Percentiles rank a stretch among this genome's conserved stretches.
Conservation (phyloP, 2,329 filamentous ascomycete species). For the Huntiella abstrusa region DNA sequence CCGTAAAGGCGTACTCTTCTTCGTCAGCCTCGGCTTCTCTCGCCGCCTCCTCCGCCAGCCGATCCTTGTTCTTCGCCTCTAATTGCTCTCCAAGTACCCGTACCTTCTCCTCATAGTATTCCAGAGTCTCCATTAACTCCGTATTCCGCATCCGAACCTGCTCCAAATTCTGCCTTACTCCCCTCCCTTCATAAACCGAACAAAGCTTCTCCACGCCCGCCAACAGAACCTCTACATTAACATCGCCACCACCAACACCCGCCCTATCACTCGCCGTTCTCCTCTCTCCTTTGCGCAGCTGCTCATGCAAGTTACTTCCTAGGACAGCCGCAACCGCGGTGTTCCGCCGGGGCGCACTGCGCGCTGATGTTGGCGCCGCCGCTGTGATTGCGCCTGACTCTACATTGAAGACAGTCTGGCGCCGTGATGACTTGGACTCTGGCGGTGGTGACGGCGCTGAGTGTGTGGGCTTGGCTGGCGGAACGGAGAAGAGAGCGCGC, state of each 20-base stretch:
- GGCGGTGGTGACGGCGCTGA: slow-evolving; percentile 19
- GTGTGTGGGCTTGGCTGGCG: slow-evolving; percentile 34
- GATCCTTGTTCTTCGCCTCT: slow-evolving; percentile 50
- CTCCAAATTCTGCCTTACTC: slow-evolving; percentile 58
- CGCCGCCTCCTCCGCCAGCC: slow-evolving; percentile 35
- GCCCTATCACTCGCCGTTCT: slow-evolving; percentile 17
- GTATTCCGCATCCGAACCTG: slow-evolving; percentile 52
- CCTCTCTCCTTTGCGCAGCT: slow-evolving; percentile 42
- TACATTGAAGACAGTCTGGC: slow-evolving; percentile 49
- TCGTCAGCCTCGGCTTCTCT: slow-evolving; percentile 32
- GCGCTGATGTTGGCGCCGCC: slow-evolving; percentile 26
- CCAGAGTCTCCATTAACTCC: slow-evolving; percentile 53
- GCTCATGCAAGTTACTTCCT: slow-evolving; percentile 68
- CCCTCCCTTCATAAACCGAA: slow-evolving; percentile 66
- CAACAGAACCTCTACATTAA: slow-evolving; percentile 74
- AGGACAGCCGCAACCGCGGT: slow-evolving; percentile 82
- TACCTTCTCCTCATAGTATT: slow-evolving; percentile 65
- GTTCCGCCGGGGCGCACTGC: slow-evolving; percentile 40
- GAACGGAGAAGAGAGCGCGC: slow-evolving; percentile 82
- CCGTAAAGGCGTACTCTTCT: slow-evolving; percentile 30
- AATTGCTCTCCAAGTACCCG: slow-evolving; percentile 57
- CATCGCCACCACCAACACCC: slow-evolving; percentile 36
- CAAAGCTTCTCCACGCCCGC: slow-evolving; percentile 80
- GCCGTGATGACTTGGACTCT: slow-evolving; percentile 20
- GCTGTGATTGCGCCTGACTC: slow-evolving; percentile 43